phyloP scores from a whole-genome alignment of 2,329 filamentous ascomycete species.

The Beauveria bassiana region DNA sequence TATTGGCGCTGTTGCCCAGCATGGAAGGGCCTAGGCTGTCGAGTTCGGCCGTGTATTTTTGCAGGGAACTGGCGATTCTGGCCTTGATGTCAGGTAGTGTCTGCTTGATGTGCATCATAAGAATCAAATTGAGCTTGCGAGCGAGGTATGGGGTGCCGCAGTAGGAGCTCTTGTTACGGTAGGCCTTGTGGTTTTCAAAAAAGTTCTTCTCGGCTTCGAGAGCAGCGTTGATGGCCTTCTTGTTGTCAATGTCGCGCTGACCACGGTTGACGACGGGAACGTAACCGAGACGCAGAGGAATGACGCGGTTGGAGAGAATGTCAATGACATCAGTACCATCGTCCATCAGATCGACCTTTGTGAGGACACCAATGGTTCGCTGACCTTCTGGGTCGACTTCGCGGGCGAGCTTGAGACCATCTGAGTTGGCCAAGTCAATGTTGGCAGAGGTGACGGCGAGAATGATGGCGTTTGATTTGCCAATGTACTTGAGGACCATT shows the following conservation, averaged over 20 bases:
- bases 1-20: slow-evolving; percentile 92
- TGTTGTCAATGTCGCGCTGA: slow-evolving; percentile 97
- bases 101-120: slow-evolving; percentile 99
- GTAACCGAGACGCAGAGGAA: slow-evolving; percentile 88
- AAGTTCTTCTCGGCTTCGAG: slow-evolving; percentile 93
- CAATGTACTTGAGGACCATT: slow-evolving; percentile 98
- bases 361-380: slow-evolving; percentile 94
- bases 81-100: slow-evolving; percentile 98
- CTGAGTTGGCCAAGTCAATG: slow-evolving; percentile 96
- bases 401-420: slow-evolving; percentile 89
- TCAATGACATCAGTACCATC: slow-evolving; percentile 97
- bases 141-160: slow-evolving; percentile 96
- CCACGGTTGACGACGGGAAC: slow-evolving; percentile 97
- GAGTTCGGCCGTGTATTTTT: slow-evolving; percentile 84
- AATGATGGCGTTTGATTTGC: slow-evolving; percentile 97
- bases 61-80: slow-evolving; percentile 84
- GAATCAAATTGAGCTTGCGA: slow-evolving; percentile 92
- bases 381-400: slow-evolving; percentile 97
- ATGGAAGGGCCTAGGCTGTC: slow-evolving; percentile 82
- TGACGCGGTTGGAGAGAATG: slow-evolving; percentile 94
- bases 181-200: slow-evolving; percentile 97
- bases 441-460: slow-evolving; percentile 94
- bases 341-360: slow-evolving; percentile 99
- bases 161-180: slow-evolving; percentile 97
- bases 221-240: slow-evolving; percentile 84